Evolutionary conservation across 2,329 filamentous ascomycete species (phyloP), one percentile per base, ranked within the genome.

Genomic region (Malbranchea zuffiana): DNA sequence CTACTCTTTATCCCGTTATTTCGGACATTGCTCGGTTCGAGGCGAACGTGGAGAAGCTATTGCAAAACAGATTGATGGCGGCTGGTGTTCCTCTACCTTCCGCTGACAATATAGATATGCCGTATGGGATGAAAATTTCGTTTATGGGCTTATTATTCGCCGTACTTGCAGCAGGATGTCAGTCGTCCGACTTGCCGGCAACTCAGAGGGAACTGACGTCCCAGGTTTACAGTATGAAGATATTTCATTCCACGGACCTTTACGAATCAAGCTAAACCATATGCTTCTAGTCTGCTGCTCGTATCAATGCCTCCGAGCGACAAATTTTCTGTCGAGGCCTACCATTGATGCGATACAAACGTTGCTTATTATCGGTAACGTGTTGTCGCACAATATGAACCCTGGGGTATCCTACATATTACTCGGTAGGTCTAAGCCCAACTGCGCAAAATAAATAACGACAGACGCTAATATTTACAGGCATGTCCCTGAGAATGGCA

Each of bases 361-460:
- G 0, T 61, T 78, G 15, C 55, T 78, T 3, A 71, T 78, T 8
- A 73, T 78, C 19, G 71, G 72, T 32, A 76, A 77, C 47, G 74
- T 74, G 16, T 61, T 75, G 19, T 72, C 71, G 1, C 74, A 75
- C 50, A 75, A 74, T 44, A 75, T 75, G 71, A 78, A 78, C 41
- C 74, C 74, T 6, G 74, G 74, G 2, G 74, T 75, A 12, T 71
- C 74, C 3, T 78, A 76, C 62, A 71, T 74, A 17, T 52, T 78
- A 10, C 68, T 74, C 30, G 71, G 65, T 62, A 46, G 43, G 55
- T 47, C 13, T 11, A 2, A 12, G 13, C 6, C 12, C 30, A 2
- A 17, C 6, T 23, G 5, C 7, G 28, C 27, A 16, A 8, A 16
- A 21, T 17, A 8, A 15, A 11, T 19, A 16, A 20, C 6, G 5